phyloP scores from a whole-genome alignment of 2,329 filamentous ascomycete genomes.

The Neoascochyta sp. region DNA sequence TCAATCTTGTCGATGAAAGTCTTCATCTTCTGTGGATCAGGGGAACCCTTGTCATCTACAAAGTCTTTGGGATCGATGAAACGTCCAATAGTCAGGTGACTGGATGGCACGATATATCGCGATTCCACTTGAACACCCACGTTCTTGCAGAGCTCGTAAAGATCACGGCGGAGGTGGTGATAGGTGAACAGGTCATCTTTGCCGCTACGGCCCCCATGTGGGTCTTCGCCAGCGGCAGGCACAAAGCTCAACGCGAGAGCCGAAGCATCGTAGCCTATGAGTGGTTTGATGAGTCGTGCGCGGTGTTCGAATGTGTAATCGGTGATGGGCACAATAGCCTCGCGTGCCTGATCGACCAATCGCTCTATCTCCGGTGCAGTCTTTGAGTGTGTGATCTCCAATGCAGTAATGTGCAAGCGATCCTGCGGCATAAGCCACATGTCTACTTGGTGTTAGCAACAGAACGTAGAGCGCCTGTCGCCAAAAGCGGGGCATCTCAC shows the following conservation, averaged over 20 bases:
- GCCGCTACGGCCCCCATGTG: slow-evolving; percentile 29
- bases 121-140: slow-evolving; percentile 69
- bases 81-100: slow-evolving; percentile 81
- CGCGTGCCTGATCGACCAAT: slow-evolving; percentile 57
- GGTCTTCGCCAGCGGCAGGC: slow-evolving; percentile 64
- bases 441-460: slow-evolving; percentile 45
- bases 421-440: slow-evolving; percentile 82
- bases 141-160: slow-evolving; percentile 60
- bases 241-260: slow-evolving; percentile 85
- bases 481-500: too few relatives aligned
- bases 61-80: slow-evolving; percentile 68
- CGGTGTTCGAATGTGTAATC: slow-evolving; percentile 65
- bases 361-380: slow-evolving; percentile 64
- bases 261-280: slow-evolving; percentile 78
- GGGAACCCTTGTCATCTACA: slow-evolving; percentile 40
- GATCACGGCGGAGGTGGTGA: slow-evolving; percentile 80
- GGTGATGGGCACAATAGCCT: slow-evolving; percentile 57
- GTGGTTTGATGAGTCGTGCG: slow-evolving; percentile 73
- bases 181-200: slow-evolving; percentile 72
- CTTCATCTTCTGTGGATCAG: slow-evolving; percentile 54
- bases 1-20: slow-evolving; percentile 69
- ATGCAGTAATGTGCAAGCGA: slow-evolving; percentile 76
- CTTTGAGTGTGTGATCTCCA: slow-evolving; percentile 80
- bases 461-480: too few relatives aligned
- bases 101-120: slow-evolving; percentile 83